A percentile compares a stretch with the other conserved stretches of the same genome.
phyloP scores from a whole-genome alignment of 345 rosid genomes.

The Corchorus capsularis region DNA sequence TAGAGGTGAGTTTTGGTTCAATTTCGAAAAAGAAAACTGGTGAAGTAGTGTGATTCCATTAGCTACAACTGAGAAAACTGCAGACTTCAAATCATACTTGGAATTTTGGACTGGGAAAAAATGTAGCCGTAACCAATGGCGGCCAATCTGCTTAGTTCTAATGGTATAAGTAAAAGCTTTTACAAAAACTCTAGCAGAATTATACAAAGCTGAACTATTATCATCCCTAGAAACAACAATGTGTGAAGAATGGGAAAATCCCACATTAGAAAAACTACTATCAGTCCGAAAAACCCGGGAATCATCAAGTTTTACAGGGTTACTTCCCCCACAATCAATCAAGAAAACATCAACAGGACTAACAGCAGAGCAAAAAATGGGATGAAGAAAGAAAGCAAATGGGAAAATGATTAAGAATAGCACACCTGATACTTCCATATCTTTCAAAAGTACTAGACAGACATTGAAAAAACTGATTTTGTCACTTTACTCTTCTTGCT shows the following conservation, averaged over 20 bases:
- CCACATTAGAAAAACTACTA: conserved; percentile 3
- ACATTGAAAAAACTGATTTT: neutral
- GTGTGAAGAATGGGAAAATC: conserved; percentile 15
- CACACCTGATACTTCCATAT: conserved; percentile 13
- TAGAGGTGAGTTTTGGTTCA: neutral
- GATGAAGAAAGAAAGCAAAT: neutral
- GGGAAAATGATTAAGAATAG: conserved; percentile 6
- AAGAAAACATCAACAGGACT: conserved; percentile 24
- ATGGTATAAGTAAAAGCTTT: conserved; percentile 18
- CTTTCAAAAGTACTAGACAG: neutral
- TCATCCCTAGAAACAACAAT: conserved; percentile 15
- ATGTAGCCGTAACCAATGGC: conserved; percentile 28
- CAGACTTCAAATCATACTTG: conserved; percentile 23
- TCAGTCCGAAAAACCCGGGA: conserved; percentile 26
- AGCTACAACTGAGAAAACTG: conserved; percentile 25
- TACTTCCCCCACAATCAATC: conserved; percentile 29
- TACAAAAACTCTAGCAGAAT: conserved; percentile 24
- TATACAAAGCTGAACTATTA: conserved; percentile 11
- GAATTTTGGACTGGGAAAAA: conserved; percentile 15
- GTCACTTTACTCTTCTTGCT: neutral
- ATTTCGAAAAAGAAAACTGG: conserved; percentile 14
- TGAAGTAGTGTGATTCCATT: conserved; percentile 24
- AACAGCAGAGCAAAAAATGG: conserved; percentile 6
- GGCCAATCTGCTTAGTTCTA: conserved; percentile 25
- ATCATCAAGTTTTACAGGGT: conserved; percentile 15